Evolutionary conservation across 164 flowering plant species (phyloP).

Genomic region (Cinnamomum chago): DNA sequence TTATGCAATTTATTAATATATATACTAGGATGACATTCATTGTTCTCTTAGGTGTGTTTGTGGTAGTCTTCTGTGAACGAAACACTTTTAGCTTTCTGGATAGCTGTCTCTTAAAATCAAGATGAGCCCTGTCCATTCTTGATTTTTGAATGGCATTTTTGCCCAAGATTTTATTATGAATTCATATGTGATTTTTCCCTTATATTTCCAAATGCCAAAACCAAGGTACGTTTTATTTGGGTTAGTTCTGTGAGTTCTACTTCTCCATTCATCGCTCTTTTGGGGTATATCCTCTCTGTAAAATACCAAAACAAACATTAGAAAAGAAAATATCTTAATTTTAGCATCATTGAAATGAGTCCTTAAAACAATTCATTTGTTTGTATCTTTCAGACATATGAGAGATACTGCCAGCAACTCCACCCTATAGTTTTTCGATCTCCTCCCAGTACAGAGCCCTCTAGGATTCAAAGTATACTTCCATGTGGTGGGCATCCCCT

Average conservation of each 20-base stretch:
- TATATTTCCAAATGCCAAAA: too few relatives aligned
- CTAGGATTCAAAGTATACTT: slow-evolving; percentile 28
- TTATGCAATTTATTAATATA: background rate
- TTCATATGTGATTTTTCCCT: too few relatives aligned
- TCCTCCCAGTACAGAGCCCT: slow-evolving; percentile 14
- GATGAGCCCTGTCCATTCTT: too few relatives aligned
- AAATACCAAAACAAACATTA: background rate
- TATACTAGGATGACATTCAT: background rate
- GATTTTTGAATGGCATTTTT: too few relatives aligned
- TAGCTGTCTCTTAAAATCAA: too few relatives aligned
- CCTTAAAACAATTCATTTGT: background rate
- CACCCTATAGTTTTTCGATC: slow-evolving; percentile 21
- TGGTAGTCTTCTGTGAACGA: too few relatives aligned
- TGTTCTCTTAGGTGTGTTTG: too few relatives aligned
- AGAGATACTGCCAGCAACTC: slow-evolving; percentile 42
- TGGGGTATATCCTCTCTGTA: background rate
- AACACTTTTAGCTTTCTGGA: too few relatives aligned
- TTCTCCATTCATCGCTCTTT: background rate
- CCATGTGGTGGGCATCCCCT: slow-evolving; percentile 35
- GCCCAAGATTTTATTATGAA: too few relatives aligned
- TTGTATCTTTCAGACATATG: slow-evolving; percentile 51
- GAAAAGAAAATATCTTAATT: background rate
- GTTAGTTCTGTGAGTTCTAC: background rate
- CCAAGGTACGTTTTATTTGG: background rate
- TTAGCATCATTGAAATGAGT: background rate